Conservation (phyloP, 1,284 basidiomycete genomes). For the Sphagnurus paluster region DNA sequence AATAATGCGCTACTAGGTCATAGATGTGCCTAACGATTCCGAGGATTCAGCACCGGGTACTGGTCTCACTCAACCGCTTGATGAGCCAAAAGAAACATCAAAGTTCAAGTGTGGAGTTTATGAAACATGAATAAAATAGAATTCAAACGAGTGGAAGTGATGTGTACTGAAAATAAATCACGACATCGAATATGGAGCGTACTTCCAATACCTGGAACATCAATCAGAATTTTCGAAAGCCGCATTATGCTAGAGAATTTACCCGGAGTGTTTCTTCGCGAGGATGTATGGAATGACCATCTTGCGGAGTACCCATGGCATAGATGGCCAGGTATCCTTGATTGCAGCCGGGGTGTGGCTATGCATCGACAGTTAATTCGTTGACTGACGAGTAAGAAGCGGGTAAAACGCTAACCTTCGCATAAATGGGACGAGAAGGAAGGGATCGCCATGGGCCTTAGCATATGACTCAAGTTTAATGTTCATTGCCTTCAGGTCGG, state of each 20-base stretch:
- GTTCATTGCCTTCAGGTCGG: conserved; percentile 29
- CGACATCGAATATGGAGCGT: conserved; percentile 31
- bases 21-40: too few relatives aligned
- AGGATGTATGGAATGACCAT: conserved; percentile 34
- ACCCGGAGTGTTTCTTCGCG: conserved; percentile 35
- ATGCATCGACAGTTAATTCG: background rate
- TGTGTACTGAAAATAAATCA: conserved; percentile 6
- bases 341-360: conserved; percentile 37
- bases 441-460: conserved; percentile 30
- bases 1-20: too few relatives aligned
- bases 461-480: conserved; percentile 30
- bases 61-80: too few relatives aligned
- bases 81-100: too few relatives aligned
- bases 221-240: background rate
- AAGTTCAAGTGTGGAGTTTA: too few relatives aligned
- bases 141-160: background rate
- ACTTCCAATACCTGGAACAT: conserved; percentile 36
- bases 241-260: conserved; percentile 4
- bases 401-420: conserved; percentile 27
- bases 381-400: background rate
- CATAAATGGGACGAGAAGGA: conserved; percentile 36
- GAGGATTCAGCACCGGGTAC: too few relatives aligned
- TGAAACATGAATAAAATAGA: too few relatives aligned
- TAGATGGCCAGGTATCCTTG: conserved; percentile 35
- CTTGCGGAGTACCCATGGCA: conserved; percentile 39